Base-by-base conservation (phyloP, 345 rosid species). In the Salix brachista region DNA sequence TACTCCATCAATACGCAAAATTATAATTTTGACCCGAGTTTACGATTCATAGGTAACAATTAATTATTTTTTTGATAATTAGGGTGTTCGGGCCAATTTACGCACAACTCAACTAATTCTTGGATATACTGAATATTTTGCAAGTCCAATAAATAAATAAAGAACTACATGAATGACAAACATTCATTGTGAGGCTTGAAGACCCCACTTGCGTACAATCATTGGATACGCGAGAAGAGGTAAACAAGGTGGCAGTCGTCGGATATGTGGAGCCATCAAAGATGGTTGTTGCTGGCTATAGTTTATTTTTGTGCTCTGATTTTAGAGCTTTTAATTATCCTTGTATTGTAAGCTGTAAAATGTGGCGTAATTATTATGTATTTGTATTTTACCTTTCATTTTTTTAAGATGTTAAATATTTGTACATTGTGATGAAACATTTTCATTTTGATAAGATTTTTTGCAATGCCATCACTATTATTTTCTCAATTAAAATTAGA, bases 231-330 rank as follows among this genome's bases (percentile, higher is more conserved):
- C 92, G 30, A 97, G 93, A 25, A 89, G 92, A 8, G 67, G 92
- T 94, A 48, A 90, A 80, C 84, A 96, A 93, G 83, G 88, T 96
- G 44, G 91, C 98, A 0, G 99, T 93, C 46, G 85, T 84, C 4
- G 99, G 98, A 69, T 96, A 92, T 41, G 98, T 92, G 11, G 92
- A 91, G 12, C 88, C 97, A 0, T 41, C 83, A 4, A 90, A 85
- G 87, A 97, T 96, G 50, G 90, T 93, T 67, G 78, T 97, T 0
- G 50, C 88, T 1, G 99, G 98, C 30, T 17, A 37, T 26, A 32
- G 18, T 13, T 30, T 4, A 4, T 42, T 23, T 41, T 18, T n/a
- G 42, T 21, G 8, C 32, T 75, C 56, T 9, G 21, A 26, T 26
- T 48, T 12, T 18, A 46, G 77, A 70, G 52, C 39, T 48, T 44